These are phyloP conservation scores for Orychophragmus violaceus DNA, from an alignment of 345 rosid genomes.

Conservation along the genomic window DNA sequence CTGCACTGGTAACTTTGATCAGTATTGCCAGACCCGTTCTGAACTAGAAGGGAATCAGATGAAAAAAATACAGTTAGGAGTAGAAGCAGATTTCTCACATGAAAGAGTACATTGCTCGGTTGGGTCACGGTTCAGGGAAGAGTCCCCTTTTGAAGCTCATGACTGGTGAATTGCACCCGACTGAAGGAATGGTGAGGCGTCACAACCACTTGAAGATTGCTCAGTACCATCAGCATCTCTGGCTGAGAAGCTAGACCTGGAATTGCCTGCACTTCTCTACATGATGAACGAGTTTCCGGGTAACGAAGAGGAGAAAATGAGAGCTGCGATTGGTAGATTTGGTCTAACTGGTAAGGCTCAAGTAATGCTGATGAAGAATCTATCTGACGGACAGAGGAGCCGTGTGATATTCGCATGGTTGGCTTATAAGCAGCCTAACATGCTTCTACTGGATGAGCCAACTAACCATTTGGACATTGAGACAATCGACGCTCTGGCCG, in stretches of 20 bases:
- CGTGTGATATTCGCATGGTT: conserved; percentile 96
- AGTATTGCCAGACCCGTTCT: conserved; percentile 90
- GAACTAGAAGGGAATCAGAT: conserved; percentile 98
- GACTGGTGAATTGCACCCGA: conserved; percentile 84
- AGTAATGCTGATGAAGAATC: conserved; percentile 92
- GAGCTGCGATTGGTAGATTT: conserved; percentile 83
- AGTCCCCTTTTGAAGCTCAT: conserved; percentile 93
- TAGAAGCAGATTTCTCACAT: conserved; percentile 95
- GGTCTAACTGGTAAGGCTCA: conserved; percentile 96
- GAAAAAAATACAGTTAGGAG: conserved; percentile 99
- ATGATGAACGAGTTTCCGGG: conserved; percentile 92
- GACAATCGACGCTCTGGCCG: conserved; percentile 88
- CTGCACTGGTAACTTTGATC: conserved; percentile 90
- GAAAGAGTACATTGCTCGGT: conserved; percentile 99
- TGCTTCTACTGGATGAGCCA: conserved; percentile 91
- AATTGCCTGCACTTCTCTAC: conserved; percentile 69
- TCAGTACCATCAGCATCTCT: conserved; percentile 88
- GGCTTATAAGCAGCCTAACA: conserved; percentile 89
- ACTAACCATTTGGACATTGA: conserved; percentile 97
- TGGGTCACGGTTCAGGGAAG: conserved; percentile 99
- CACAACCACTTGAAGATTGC: conserved; percentile 95
- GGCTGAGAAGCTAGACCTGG: conserved; percentile 90
- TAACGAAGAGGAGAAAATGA: conserved; percentile 93
- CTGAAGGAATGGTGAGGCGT: conserved; percentile 95
- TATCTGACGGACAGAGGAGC: conserved; percentile 98